Evolutionary conservation across 2,329 filamentous ascomycete species (phyloP).

Genomic region (Diaporthe destruens): DNA sequence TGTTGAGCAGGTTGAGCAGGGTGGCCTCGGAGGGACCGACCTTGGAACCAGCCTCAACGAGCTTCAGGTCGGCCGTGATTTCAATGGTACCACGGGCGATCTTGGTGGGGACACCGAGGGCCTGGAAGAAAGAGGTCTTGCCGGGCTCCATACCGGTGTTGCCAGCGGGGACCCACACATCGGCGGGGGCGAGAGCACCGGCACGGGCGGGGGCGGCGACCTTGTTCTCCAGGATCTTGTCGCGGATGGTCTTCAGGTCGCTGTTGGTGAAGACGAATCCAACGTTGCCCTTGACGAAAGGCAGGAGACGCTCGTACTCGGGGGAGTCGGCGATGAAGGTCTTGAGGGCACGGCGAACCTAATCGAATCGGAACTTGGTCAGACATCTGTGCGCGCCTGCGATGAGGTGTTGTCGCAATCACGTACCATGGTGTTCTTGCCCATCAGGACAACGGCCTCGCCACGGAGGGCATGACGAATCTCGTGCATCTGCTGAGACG

Average conservation of each 20-base stretch:
- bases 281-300: conserved; percentile 96
- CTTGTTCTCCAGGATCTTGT: conserved; percentile 96
- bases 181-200: conserved; percentile 91
- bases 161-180: conserved; percentile 96
- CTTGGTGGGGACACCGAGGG: conserved; percentile 99
- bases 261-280: conserved; percentile 99
- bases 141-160: conserved; percentile 99
- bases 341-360: conserved; percentile 97
- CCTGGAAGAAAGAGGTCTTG: conserved; percentile 99
- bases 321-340: conserved; percentile 91
- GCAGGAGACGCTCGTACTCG: conserved; percentile 98
- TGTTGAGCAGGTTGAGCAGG: conserved; percentile 99
- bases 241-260: conserved; percentile 91
- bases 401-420: not conserved
- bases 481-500: conserved; percentile 99
- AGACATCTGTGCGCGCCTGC: not conserved
- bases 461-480: conserved; percentile 93
- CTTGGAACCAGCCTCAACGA: conserved; percentile 92
- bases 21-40: conserved; percentile 99
- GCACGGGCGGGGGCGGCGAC: conserved; percentile 98
- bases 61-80: conserved; percentile 98
- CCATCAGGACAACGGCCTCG: conserved; percentile 96
- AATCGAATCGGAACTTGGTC: conserved; percentile 8
- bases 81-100: conserved; percentile 99
- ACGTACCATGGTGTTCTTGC: conserved; percentile 99